phyloP scores from a whole-genome alignment of 352 stramenopile species.

The Globisporangium cederbergense region DNA sequence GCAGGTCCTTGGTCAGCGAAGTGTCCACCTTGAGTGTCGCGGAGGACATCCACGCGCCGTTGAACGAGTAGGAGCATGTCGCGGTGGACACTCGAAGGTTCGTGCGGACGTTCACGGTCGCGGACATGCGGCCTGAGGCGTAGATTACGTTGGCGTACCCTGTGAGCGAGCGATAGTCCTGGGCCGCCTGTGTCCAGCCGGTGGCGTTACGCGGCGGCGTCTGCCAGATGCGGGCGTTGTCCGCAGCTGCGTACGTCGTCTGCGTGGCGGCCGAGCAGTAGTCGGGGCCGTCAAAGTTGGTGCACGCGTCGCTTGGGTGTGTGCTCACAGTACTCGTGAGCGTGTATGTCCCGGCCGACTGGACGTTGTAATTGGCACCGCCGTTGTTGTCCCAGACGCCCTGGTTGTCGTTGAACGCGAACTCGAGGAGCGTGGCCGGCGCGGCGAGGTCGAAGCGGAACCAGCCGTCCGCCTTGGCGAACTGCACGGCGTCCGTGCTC shows the following conservation, averaged over 20 bases:
- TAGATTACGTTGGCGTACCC: conserved; percentile 2
- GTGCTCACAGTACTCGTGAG: conserved; percentile 25
- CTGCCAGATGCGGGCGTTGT: conserved; percentile 19
- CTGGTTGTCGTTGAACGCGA: conserved; percentile 42
- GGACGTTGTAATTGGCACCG: conserved; percentile 37
- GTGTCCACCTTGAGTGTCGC: conserved; percentile 20
- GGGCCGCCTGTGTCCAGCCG: not conserved
- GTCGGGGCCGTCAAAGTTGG: conserved; percentile 32
- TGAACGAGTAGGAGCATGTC: conserved; percentile 40
- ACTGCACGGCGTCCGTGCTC: conserved; percentile 32
- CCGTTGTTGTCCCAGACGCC: conserved; percentile 40
- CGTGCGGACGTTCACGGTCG: not conserved
- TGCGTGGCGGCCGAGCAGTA: conserved; percentile 24
- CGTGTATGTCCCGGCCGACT: conserved; percentile 27
- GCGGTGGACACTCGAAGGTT: conserved; percentile 22
- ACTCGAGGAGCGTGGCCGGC: conserved; percentile 21
- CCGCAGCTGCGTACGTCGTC: conserved; percentile 16
- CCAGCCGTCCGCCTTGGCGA: conserved; percentile 35
- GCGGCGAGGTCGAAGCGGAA: conserved; percentile 32
- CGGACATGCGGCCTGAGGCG: not conserved
- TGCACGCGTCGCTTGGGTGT: conserved; percentile 23
- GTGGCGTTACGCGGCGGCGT: not conserved
- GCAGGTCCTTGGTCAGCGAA: conserved; percentile 27
- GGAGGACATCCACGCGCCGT: conserved; percentile 23
- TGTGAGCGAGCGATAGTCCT: conserved; percentile 1